phyloP scores from a whole-genome alignment of 129 eudicot genomes.

The Pulicaria dysenterica region DNA sequence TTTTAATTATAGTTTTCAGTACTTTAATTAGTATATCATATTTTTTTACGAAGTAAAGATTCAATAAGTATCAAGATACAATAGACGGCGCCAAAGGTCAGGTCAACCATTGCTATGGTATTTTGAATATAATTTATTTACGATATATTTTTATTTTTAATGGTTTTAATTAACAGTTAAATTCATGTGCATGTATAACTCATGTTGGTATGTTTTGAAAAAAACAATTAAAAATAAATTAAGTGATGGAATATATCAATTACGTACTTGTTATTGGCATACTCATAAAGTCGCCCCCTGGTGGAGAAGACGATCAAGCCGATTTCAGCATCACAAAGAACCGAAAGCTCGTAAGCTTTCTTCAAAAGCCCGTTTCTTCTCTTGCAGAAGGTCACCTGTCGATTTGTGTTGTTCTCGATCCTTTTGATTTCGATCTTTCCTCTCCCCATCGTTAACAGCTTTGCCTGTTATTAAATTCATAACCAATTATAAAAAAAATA shows the following conservation, averaged over 20 bases:
- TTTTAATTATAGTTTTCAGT: too few relatives aligned
- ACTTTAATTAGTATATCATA: too few relatives aligned
- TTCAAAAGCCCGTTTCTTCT: constrained; percentile 49
- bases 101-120: too few relatives aligned
- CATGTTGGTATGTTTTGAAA: too few relatives aligned
- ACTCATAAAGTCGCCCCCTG: constrained; percentile 46
- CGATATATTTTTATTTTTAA: too few relatives aligned
- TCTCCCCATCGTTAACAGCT: constrained; percentile 40
- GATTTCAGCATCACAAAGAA: constrained; percentile 64
- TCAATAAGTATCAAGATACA: too few relatives aligned
- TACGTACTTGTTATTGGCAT: constrained; percentile 26
- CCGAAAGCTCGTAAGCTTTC: constrained; percentile 61
- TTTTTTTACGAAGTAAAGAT: too few relatives aligned
- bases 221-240: background rate
- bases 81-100: too few relatives aligned
- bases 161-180: too few relatives aligned
- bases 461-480: background rate
- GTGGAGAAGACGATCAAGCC: constrained; percentile 51
- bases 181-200: too few relatives aligned
- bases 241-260: background rate
- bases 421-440: constrained; percentile 54
- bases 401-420: constrained; percentile 45
- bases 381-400: constrained; percentile 42
- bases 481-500: background rate
- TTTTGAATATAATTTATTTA: too few relatives aligned